A percentile compares a stretch with the other conserved stretches of the same genome.
Evolutionary conservation across 192 early-diverging fungal species (phyloP).

Genomic region (Coemansia aciculifera): DNA sequence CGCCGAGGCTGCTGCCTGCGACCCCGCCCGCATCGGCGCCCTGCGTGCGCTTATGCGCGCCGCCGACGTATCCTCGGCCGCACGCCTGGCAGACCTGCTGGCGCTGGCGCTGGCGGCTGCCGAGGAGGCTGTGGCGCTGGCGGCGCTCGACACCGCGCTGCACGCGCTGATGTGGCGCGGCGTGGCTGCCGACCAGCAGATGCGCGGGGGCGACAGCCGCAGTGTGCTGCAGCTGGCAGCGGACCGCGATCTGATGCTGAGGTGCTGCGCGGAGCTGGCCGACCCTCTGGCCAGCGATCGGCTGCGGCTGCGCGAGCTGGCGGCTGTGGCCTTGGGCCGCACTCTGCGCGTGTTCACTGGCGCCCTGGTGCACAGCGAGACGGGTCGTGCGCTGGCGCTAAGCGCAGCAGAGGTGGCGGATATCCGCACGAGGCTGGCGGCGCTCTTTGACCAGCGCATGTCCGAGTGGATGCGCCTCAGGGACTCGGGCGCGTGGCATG

Average conservation of each 20-base stretch:
- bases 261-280: conserved; percentile 21
- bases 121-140: conserved; percentile 17
- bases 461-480: conserved; percentile 9
- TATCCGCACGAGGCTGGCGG: conserved; percentile 13
- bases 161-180: conserved; percentile 45
- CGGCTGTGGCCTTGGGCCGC: conserved; percentile 38
- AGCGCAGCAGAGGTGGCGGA: not conserved
- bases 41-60: conserved; percentile 33
- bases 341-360: conserved; percentile 36
- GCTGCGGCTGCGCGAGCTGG: conserved; percentile 35
- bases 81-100: not conserved
- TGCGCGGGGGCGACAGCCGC: not conserved
- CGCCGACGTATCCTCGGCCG: conserved; percentile 23
- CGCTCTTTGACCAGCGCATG: conserved; percentile 27
- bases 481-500: not conserved
- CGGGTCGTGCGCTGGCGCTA: conserved; percentile 17
- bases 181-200: not conserved
- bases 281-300: conserved; percentile 3
- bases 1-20: conserved; percentile 23
- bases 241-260: conserved; percentile 30
- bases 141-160: conserved; percentile 37
- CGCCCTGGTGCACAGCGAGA: conserved; percentile 7
- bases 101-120: conserved; percentile 13
- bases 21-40: conserved; percentile 24
- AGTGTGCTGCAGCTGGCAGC: conserved; percentile 8